Evolutionary conservation across 2,329 filamentous ascomycete genomes (phyloP).

Genomic region (Colletotrichum australisinense): DNA sequence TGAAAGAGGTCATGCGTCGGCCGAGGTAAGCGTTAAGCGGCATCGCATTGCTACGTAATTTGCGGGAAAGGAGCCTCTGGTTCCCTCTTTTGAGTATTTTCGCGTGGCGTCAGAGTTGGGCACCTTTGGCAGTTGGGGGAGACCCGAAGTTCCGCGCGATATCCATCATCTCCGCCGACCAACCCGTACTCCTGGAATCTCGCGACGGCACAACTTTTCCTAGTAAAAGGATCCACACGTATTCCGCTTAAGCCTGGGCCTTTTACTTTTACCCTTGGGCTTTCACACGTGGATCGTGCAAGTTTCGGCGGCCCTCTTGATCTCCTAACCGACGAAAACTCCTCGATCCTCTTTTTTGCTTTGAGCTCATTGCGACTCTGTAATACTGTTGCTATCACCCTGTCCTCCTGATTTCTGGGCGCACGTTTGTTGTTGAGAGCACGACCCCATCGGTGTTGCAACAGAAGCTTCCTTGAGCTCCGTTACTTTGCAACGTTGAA

Average conservation of each 20-base stretch:
- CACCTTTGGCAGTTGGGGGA: not conserved
- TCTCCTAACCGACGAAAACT: not conserved
- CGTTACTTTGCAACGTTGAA: conserved; percentile 1
- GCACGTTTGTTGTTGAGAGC: not conserved
- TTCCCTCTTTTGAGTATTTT: not conserved
- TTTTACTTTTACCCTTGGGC: not conserved
- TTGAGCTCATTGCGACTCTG: not conserved
- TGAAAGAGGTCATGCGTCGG: not conserved
- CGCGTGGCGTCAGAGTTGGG: not conserved
- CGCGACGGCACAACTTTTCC: conserved; percentile 10
- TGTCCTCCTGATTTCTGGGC: not conserved
- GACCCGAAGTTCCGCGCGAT: not conserved
- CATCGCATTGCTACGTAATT: not conserved
- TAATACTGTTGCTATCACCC: not conserved
- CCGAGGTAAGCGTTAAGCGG: not conserved
- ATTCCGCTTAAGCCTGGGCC: conserved; percentile 8
- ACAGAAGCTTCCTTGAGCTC: not conserved
- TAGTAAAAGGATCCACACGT: not conserved
- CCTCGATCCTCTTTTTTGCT: not conserved
- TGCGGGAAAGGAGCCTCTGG: not conserved
- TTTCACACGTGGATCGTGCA: not conserved
- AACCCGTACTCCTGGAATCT: conserved; percentile 26
- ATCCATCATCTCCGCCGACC: conserved; percentile 14
- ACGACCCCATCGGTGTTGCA: not conserved
- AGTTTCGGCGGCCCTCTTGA: not conserved